phyloP scores from a whole-genome alignment of 768 basidiomycete genomes.

The Leucogyrophana mollusca region DNA sequence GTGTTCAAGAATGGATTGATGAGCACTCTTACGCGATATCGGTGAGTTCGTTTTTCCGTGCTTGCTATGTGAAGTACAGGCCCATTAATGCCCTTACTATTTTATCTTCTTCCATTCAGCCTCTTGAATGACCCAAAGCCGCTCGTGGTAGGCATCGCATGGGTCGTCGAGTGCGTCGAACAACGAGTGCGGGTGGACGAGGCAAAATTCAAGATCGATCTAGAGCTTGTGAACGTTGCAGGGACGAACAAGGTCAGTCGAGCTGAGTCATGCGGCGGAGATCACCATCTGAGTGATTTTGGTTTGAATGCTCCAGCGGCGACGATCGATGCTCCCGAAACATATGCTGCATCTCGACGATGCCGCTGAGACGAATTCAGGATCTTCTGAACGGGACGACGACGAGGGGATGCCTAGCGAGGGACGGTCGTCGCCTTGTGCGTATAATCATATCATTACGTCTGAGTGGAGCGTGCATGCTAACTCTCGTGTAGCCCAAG shows the following conservation, averaged over 20 bases:
- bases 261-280: background rate
- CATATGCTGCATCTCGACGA: constrained; percentile 39
- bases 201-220: constrained; percentile 59
- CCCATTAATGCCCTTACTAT: background rate
- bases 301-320: constrained; percentile 45
- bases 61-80: background rate
- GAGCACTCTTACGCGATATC: constrained; percentile 71
- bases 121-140: constrained; percentile 69
- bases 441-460: constrained; percentile 27
- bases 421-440: constrained; percentile 18
- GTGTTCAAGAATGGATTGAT: constrained; percentile 81
- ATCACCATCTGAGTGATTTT: constrained; percentile 1
- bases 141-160: constrained; percentile 76
- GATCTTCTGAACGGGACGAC: constrained; percentile 26
- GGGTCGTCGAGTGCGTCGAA: constrained; percentile 88
- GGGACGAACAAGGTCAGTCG: constrained; percentile 59
- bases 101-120: constrained; percentile 29
- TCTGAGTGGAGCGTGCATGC: constrained; percentile 36
- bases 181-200: constrained; percentile 64
- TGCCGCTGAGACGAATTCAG: constrained; percentile 12
- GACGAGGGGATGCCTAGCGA: constrained; percentile 36
- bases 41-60: constrained; percentile 37
- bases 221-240: constrained; percentile 55
- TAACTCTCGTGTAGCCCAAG: constrained; percentile 12
- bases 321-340: constrained; percentile 72